Evolutionary conservation across 352 stramenopile species (phyloP).

Genomic region (Globisporangium yorkense): DNA sequence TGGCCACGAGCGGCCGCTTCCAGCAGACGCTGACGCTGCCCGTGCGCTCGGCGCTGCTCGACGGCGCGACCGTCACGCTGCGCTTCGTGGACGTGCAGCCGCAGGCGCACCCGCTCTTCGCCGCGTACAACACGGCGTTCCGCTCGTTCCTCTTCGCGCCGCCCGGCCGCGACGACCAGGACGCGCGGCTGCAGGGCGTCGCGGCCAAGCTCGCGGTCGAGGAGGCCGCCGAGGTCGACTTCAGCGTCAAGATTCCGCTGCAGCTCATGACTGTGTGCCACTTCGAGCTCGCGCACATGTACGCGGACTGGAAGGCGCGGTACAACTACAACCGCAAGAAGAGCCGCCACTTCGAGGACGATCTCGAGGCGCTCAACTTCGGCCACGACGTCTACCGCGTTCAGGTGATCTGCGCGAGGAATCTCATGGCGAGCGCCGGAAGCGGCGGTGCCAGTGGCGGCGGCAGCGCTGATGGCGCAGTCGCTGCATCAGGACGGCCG

Average conservation of each 20-base stretch:
- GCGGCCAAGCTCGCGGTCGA: conserved; percentile 69
- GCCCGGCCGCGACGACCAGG: conserved; percentile 46
- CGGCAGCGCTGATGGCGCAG: neutral
- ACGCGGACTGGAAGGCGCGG: conserved; percentile 59
- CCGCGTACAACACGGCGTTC: conserved; percentile 44
- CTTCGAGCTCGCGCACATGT: conserved; percentile 63
- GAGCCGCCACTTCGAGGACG: conserved; percentile 72
- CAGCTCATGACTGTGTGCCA: conserved; percentile 73
- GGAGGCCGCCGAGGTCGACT: conserved; percentile 71
- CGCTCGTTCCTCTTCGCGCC: conserved; percentile 62
- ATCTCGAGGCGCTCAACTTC: conserved; percentile 70
- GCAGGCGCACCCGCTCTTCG: conserved; percentile 43
- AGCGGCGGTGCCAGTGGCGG: conserved; percentile 5
- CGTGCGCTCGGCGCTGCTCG: conserved; percentile 51
- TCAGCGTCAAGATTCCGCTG: conserved; percentile 74
- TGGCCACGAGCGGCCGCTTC: conserved; percentile 53
- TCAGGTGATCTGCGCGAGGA: conserved; percentile 57
- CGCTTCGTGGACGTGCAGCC: conserved; percentile 47
- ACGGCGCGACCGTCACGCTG: conserved; percentile 58
- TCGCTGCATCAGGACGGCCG: conserved; percentile 11
- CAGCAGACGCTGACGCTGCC: conserved; percentile 60
- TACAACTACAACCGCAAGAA: conserved; percentile 84
- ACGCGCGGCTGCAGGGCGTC: conserved; percentile 27
- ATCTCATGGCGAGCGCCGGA: conserved; percentile 20
- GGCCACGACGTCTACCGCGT: conserved; percentile 76